Base-by-base conservation (phyloP, 768 basidiomycete genomes). In the Cyclocybe cylindracea region DNA sequence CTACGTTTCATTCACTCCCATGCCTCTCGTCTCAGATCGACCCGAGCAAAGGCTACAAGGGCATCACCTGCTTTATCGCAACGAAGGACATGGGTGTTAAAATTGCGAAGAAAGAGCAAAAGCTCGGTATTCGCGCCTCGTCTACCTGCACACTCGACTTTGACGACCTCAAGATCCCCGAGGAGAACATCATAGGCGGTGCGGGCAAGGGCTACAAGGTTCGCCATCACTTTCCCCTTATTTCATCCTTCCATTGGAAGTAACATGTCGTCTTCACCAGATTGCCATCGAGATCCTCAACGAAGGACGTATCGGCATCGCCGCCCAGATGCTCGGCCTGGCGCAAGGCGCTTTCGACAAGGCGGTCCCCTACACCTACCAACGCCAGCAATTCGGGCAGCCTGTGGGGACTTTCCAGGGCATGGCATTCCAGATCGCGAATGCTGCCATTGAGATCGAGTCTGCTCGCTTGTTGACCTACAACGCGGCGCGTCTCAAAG, bases 51-150 rank as follows among this genome's bases (percentile, higher is more conserved):
- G 95, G 97, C 0, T 98, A 99, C 82, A 99, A 98, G 70, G 97
- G 97, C 16, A 99, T 99, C 68, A 96, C 97, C 4, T 98, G 96
- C 70, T 99, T 99, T 71, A 75, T 96, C 42, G 91, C 93, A 24
- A 94, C 93, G 40, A 96, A 92, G 70, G 94, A 96, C 53, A 94
- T 95, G 92, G 97, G 96, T 9, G 79, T 99, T 54, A 77, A 98
- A 68, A 93, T 98, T 53, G 95, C 95, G 13, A 99, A 99, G 80
- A 98, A 98, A 76, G 97, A 99, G 69, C 87, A 97, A 71, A 99
- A 99, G 71, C 84, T 98, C 41, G 97, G 97, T 44, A 98, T 99
- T 66, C 82, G 91, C 51, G 94, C 97, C 0, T 94, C 92, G 5
- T 97, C 94, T 32, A 99, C 97, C 1, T 99, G 96, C 65, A 83